Evolutionary conservation across 2,329 filamentous ascomycete genomes (phyloP), one percentile per base, ranked within the genome.

Genomic region (Microsporum audouinii): DNA sequence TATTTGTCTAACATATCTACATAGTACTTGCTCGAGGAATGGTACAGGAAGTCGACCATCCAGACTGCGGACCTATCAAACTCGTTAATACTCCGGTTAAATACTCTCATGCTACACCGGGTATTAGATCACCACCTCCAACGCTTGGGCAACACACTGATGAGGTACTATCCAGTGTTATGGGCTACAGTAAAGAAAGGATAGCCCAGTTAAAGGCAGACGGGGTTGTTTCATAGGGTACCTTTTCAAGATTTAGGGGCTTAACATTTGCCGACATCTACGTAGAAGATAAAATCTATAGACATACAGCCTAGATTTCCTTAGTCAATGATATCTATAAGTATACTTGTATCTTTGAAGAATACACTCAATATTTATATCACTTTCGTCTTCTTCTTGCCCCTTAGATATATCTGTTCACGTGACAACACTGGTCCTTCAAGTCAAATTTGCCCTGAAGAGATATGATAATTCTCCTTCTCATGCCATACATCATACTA

Each of bases 61-160:
- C 83, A 3, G 79, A 80, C 5, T 97, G 92, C 72, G 94, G 94
- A 0, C 82, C 86, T 0, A 87, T 99, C 65, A 91, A 91, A 75
- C 78, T 99, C 70, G 87, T 99, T 60, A 96, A 95, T 69, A 95
- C 91, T 0, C 94, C 94, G 0, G 86, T 99, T 62, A 99, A 99
- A 73, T 95, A 91, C 73, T 96, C 91, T 3, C 85, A 91, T 66
- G 88, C 87, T 31, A 85, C 82, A 66, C 90, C 91, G 0, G 82
- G 84, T 2, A 84, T 95, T 43, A 81, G 92, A 38, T 87, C 80
- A 2, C 83, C 88, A 31, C 94, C 94, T 17, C 94, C 94, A 0
- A 88, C 87, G 5, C 76, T 99, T 38, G 94, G 91, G 0, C 84
- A 96, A 75, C 90, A 96, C 73, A 96, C 91, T 0, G 80, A 89